phyloP scores from a whole-genome alignment of 352 stramenopile genomes.

The Poterioochromonas sp. region DNA sequence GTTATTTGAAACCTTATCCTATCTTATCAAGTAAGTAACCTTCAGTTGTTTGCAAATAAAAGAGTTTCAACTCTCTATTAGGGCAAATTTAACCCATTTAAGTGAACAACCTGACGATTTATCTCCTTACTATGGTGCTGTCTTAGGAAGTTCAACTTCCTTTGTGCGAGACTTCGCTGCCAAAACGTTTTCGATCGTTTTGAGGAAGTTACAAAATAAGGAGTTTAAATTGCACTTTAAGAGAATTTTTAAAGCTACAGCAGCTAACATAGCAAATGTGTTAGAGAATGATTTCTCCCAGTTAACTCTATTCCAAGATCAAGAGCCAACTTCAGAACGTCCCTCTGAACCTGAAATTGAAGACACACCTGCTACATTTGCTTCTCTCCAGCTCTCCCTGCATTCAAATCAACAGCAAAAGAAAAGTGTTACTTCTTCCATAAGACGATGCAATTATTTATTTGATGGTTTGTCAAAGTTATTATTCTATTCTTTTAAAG shows the following conservation, averaged over 20 bases:
- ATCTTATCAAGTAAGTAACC: conserved; percentile 15
- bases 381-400: neutral
- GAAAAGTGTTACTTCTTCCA: neutral
- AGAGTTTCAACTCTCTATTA: neutral
- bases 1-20: conserved; percentile 3
- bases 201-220: conserved; percentile 43
- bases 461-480: conserved; percentile 43
- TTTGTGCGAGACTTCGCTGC: conserved; percentile 44
- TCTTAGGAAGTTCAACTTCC: conserved; percentile 42
- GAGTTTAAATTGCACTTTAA: conserved; percentile 41
- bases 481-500: conserved; percentile 44
- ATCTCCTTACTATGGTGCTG: conserved; percentile 39
- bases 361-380: neutral
- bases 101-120: neutral
- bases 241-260: conserved; percentile 39
- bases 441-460: conserved; percentile 33
- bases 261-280: conserved; percentile 6
- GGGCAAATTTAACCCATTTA: neutral
- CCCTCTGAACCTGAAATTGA: neutral
- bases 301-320: neutral
- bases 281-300: neutral
- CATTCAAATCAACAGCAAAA: neutral
- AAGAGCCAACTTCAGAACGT: neutral
- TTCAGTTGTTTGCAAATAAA: neutral
- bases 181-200: conserved; percentile 40